A percentile compares a stretch with the other conserved stretches of the same genome.
phyloP scores from a whole-genome alignment of 306 rosid species.

The Acacia melanoxylon region DNA sequence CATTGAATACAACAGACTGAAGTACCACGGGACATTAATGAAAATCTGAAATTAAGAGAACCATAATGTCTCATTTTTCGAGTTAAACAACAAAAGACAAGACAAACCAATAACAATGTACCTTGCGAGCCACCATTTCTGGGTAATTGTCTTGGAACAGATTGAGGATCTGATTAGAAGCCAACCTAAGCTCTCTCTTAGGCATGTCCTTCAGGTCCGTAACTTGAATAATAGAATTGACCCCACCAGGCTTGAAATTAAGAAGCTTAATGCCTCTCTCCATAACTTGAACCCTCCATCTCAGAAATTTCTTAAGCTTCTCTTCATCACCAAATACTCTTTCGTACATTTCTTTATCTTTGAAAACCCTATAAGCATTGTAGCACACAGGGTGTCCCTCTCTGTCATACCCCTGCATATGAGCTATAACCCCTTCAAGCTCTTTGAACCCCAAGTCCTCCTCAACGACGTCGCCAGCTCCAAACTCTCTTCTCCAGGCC shows the following conservation, averaged over 20 bases:
- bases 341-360: conserved; percentile 78
- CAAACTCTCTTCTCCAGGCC: conserved; percentile 76
- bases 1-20: conserved; percentile 85
- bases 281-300: conserved; percentile 94
- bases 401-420: conserved; percentile 81
- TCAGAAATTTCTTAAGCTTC: conserved; percentile 80
- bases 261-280: conserved; percentile 78
- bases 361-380: conserved; percentile 83
- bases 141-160: conserved; percentile 96
- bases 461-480: conserved; percentile 62
- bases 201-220: conserved; percentile 99
- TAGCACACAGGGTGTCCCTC: conserved; percentile 95
- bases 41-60: conserved; percentile 56
- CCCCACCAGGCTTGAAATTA: conserved; percentile 88
- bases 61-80: background rate
- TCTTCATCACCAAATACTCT: conserved; percentile 86
- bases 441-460: conserved; percentile 89
- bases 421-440: conserved; percentile 87
- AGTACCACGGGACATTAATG: conserved; percentile 98
- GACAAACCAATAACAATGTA: background rate
- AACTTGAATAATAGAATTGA: conserved; percentile 85
- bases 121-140: conserved; percentile 96
- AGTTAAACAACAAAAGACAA: conserved; percentile 26
- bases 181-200: conserved; percentile 87
- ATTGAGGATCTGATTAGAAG: conserved; percentile 88